Base-by-base conservation (phyloP, 306 rosid species). In the Malus sylvestris region DNA sequence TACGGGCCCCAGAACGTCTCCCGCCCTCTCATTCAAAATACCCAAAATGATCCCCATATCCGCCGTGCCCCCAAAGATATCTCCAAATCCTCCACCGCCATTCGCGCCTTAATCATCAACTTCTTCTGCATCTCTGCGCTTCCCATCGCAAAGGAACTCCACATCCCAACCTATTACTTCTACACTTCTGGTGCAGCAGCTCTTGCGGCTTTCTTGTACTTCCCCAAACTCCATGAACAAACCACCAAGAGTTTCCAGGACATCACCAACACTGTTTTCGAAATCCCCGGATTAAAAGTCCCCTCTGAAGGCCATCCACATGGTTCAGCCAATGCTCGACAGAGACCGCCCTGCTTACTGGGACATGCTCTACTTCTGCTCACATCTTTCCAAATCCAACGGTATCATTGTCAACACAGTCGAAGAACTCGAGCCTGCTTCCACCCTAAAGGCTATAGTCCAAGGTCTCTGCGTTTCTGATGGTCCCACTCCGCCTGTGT, bases 81-180 rank as follows among this genome's bases (percentile, higher is more conserved):
- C 68, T 76, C 84, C 22, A 7, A 64, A 29, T n/a, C 72, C 0
- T 60, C 63, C 42, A 8, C 42, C 42, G 42, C 42, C 42, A 3
- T 85, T 15, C 61, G 49, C 11, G 88, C 86, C 18, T 51, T 82
- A 4, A 40, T 85, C 68, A 73, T 82, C 11, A 84, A 82, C 35
- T 33, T 33, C 22, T 82, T 82, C 80, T 81, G 80, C 40, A 15
- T 63, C 23, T 45, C 79, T 0, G 77, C 86, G 6, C 63, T 85
- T 38, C 20, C 35, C 10, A 16, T 68, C 1, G 82, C 68, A 10
- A 46, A 35, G 27, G 45, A 80, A 20, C 42, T 82, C 16, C 30
- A 49, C 7, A 66, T 85, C 15, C 84, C 86, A n/a, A 76, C 78
- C 3, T 64, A 68, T 55, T 82, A 53, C 10, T 85, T 79, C 78